These are phyloP conservation scores for Fomitopsis schrenkii DNA, from an alignment of 1,284 basidiomycete species.

Conservation along the genomic window DNA sequence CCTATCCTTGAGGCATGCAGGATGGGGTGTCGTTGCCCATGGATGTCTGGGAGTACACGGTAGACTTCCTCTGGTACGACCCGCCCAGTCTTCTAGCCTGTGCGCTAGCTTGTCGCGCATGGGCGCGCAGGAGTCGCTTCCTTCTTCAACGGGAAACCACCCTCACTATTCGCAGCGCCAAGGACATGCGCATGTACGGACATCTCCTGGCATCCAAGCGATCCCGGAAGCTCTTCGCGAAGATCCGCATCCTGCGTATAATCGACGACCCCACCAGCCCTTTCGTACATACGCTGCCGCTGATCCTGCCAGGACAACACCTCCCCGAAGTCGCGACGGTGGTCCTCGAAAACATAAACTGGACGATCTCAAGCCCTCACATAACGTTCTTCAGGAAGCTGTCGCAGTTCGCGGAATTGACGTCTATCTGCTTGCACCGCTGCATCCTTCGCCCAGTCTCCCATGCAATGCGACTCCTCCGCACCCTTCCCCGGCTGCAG, in stretches of 20 bases:
- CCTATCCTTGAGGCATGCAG: too few species aligned
- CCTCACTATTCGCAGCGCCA: background rate
- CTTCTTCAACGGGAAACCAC: background rate
- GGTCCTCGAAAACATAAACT: background rate
- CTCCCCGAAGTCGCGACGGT: background rate
- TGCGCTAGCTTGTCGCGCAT: conserved; percentile 22
- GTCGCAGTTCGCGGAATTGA: too few species aligned
- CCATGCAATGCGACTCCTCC: too few species aligned
- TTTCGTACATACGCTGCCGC: background rate
- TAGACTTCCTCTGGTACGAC: conserved; percentile 21
- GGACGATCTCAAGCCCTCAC: background rate
- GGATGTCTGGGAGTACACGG: conserved; percentile 16
- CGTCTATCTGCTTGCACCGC: too few species aligned
- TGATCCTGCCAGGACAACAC: background rate
- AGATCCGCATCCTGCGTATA: background rate
- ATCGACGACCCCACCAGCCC: background rate
- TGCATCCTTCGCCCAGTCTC: too few species aligned
- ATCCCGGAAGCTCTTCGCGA: background rate
- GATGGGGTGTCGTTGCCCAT: too few species aligned
- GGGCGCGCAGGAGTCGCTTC: background rate
- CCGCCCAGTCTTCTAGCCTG: conserved; percentile 17
- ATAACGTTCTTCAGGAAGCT: background rate
- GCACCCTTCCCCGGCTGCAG: too few species aligned
- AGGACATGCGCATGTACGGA: background rate
- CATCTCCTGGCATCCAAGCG: background rate